Percentiles rank a stretch among this genome's conserved stretches.
Conservation (phyloP, 495 filamentous ascomycete genomes). For the Physcia stellaris region DNA sequence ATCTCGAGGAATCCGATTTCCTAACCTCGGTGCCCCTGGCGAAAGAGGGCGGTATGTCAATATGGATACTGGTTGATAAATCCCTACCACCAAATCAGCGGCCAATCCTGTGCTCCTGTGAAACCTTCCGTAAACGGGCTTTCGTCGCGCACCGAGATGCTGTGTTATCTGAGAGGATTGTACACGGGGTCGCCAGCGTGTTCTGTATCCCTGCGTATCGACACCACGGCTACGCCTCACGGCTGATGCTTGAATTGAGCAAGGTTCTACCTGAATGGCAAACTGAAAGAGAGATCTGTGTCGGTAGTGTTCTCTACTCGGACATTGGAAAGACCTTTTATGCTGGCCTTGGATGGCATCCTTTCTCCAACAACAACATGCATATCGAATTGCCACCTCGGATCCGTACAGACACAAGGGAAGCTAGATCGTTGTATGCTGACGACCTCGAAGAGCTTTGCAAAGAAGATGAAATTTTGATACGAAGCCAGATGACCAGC, state of each 20-base stretch:
- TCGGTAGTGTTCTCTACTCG: constrained; percentile 14
- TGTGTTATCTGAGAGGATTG: constrained; percentile 8
- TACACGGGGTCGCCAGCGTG: constrained; percentile 14
- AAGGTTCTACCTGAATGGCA: constrained; percentile 9
- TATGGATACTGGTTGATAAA: constrained; percentile 11
- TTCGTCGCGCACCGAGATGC: constrained; percentile 3
- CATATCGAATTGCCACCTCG: constrained; percentile 4
- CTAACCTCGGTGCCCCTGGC: constrained; percentile 13
- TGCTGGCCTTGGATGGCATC: constrained; percentile 8
- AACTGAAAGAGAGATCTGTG: background rate
- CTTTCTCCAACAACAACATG: constrained; percentile 1
- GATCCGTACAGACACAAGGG: too few relatives aligned
- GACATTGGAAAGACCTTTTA: constrained; percentile 11
- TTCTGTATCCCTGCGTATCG: constrained; percentile 9
- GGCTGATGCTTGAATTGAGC: constrained; percentile 13
- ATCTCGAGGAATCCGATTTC: constrained; percentile 11
- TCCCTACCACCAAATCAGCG: constrained; percentile 4
- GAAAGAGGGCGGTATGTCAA: constrained; percentile 13
- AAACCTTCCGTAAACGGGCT: constrained; percentile 9
- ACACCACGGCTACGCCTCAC: constrained; percentile 9
- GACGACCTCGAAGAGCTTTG: constrained; percentile 4
- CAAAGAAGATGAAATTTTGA: constrained; percentile 8
- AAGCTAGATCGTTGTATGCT: background rate
- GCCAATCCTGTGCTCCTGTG: constrained; percentile 12
- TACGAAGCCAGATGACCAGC: background rate